Base-by-base conservation (phyloP, 352 stramenopile species). In the Globisporangium megalacanthum region DNA sequence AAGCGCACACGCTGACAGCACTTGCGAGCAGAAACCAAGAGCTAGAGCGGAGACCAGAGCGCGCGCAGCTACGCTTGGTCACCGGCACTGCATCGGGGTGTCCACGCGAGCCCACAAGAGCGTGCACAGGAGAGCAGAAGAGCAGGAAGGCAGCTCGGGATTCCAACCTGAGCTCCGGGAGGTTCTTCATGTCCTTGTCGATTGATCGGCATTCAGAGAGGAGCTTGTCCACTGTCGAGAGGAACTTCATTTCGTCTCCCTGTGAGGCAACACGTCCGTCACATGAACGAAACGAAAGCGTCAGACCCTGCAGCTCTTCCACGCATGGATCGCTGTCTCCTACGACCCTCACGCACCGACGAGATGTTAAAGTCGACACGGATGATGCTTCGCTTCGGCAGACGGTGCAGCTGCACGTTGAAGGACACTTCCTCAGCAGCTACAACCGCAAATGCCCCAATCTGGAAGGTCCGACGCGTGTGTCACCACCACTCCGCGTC, bases 351-450 rank as follows among this genome's bases (percentile, higher is more conserved):
- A 69, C 75, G 44, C 54, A 90, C 78, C 59, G 69, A 79, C 20
- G 61, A 69, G 31, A 88, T 69, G 70, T 86, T 88, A 45, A 92
- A 88, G 57, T 92, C 79, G 6, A 88, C 70, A 13, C 77, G 79
- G 39, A 88, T 82, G 17, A 68, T 69, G 33, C 62, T 75, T 49
- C 81, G 77, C 48, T 64, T 68, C 14, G 75, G 56, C 25, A 88
- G 57, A 31, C 71, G 72, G 52, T 83, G 72, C 25, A 89, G 55
- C 49, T 88, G 71, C 37, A 89, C 60, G 33, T 55, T 79, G 56
- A 92, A 88, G 51, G 58, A 70, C 33, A 92, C 60, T 65, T 91
- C 81, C 58, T 91, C 81, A 20, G 81, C 81, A 11, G 72, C 71
- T 49, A 88, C 63, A 45, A 88, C 58, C 10, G 78, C 77, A 65